phyloP scores from a whole-genome alignment of 345 rosid species.

The Gossypium turneri region DNA sequence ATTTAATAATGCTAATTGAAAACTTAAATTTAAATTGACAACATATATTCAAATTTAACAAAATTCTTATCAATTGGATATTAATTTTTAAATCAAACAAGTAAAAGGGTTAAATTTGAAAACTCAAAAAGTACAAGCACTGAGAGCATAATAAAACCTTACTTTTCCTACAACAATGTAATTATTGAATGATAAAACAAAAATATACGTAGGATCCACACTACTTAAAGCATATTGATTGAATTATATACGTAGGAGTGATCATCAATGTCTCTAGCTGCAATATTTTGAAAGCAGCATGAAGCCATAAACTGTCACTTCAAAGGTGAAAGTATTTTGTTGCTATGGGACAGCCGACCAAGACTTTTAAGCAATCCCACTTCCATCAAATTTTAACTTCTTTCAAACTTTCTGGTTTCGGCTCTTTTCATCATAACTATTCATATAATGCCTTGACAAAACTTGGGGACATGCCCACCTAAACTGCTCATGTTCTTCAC shows the following conservation, averaged over 20 bases:
- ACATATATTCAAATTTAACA: too few relatives aligned
- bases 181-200: neutral
- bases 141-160: too few relatives aligned
- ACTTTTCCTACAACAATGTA: too few relatives aligned
- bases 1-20: too few relatives aligned
- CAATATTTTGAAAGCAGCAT: neutral
- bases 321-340: neutral
- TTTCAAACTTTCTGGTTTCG: neutral
- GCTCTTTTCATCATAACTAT: conserved; percentile 7
- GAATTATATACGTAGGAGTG: neutral
- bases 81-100: too few relatives aligned
- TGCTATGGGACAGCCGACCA: neutral
- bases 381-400: neutral
- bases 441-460: neutral
- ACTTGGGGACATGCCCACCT: neutral
- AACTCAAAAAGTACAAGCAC: too few relatives aligned
- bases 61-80: too few relatives aligned
- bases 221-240: neutral
- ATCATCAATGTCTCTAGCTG: neutral
- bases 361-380: neutral
- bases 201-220: neutral
- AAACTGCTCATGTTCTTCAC: neutral
- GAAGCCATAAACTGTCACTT: conserved; percentile 1
- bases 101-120: too few relatives aligned
- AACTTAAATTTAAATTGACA: too few relatives aligned